Evolutionary conservation across 176 grass and related monocot genomes (phyloP).

Genomic region (Avena atlantica): DNA sequence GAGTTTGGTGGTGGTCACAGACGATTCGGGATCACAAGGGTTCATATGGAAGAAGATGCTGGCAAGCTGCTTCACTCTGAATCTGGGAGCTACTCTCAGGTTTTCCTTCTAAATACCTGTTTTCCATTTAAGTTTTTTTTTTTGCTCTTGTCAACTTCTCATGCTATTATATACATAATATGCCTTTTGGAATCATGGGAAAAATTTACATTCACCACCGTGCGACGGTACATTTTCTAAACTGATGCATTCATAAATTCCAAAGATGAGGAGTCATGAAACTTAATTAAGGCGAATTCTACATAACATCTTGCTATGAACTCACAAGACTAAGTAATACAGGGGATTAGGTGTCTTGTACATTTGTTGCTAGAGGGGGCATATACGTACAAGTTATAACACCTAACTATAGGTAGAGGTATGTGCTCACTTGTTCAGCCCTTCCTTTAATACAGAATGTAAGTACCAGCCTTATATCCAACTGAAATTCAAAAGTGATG

Average conservation of each 20-base stretch:
- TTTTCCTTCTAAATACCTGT: conserved; percentile 29
- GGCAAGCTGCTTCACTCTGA: conserved; percentile 95
- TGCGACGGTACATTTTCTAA: conserved; percentile 23
- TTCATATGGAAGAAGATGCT: conserved; percentile 99
- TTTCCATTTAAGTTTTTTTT: conserved; percentile 6
- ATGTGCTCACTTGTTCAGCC: neutral
- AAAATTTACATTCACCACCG: conserved; percentile 13
- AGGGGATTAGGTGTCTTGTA: neutral
- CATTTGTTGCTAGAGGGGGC: neutral
- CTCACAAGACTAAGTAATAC: neutral
- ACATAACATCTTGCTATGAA: neutral
- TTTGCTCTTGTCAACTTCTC: neutral
- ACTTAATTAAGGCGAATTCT: neutral
- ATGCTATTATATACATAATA: neutral
- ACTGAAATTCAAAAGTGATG: neutral
- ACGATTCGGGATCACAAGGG: conserved; percentile 87
- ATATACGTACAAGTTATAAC: neutral
- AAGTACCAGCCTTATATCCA: neutral
- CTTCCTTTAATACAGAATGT: neutral
- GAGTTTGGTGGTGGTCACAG: conserved; percentile 92
- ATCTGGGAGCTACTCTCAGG: conserved; percentile 79
- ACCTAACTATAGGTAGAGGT: neutral
- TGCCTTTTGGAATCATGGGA: neutral
- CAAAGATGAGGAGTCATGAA: neutral
- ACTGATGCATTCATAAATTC: conserved; percentile 4